Evolutionary conservation across 495 filamentous ascomycete species (phyloP), one percentile per base, ranked within the genome.

Genomic region (Tuber microsphaerosporum): DNA sequence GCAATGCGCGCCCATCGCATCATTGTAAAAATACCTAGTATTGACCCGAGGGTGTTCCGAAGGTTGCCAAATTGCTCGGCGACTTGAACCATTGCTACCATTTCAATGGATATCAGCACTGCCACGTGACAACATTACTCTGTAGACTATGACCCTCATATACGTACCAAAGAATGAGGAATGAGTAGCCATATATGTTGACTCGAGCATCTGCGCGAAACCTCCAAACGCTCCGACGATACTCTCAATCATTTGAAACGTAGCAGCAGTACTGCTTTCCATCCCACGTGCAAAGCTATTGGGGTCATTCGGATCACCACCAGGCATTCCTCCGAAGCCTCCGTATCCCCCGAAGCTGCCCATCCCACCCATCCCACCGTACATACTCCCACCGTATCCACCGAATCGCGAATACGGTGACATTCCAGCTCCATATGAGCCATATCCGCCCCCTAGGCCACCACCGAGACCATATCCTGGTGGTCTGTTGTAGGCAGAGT

Each of bases 151-250:
- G n/a, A 34, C 72, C 12, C 41, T 42, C 45, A 73, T 34, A 45
- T 42, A 87, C 92, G 83, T 89, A 98, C 94, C 95, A 83, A 98
- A 98, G 85, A 99, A 99, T 71, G 92, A 94, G 71, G 92, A 96
- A 86, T 98, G 96, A 4, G 96, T 99, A n/a, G 96, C 95, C 96
- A 99, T 98, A 81, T 97, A 99, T 17, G 96, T 98, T 84, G 94
- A 97, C 85, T 99, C 95, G 17, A 99, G 88, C 96, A 99, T 98
- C 87, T 99, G 96, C 26, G 96, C 94, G 83, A 99, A 97, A 2
- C 96, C 96, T 43, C 94, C 93, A 85, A 95, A 97, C 22, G 96
- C 94, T n/a, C 93, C 91, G n/a, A 98, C 95, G 68, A 99, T 92
- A 77, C 93, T 95, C 86, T 99, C 96, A 61, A 99, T 93, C 87